A percentile compares a stretch with the other conserved stretches of the same genome.
Conservation (phyloP, 495 filamentous ascomycete genomes). For the Cairneyella variabilis region DNA sequence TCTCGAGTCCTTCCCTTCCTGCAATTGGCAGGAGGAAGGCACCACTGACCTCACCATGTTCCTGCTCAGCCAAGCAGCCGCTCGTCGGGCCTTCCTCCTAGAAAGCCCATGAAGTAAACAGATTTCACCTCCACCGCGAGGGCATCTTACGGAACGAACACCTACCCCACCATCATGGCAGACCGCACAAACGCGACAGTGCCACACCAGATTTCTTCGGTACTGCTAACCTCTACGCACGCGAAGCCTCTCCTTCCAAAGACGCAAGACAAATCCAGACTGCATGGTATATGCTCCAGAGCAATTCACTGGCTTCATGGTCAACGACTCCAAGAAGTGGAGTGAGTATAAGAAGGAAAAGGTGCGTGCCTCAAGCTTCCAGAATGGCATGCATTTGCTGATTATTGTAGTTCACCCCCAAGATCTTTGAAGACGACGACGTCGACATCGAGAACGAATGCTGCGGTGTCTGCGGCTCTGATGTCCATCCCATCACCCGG, state of each 20-base stretch:
- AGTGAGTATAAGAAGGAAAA: constrained; percentile 61
- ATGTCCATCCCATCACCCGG: constrained; percentile 75
- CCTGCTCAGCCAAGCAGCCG: too few species aligned
- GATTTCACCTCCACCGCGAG: too few species aligned
- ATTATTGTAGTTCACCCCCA: constrained; percentile 62
- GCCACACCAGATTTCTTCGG: too few species aligned
- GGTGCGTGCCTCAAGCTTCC: constrained; percentile 31
- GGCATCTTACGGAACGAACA: too few species aligned
- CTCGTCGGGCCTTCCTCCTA: too few species aligned
- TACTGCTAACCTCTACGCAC: too few species aligned
- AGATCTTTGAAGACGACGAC: constrained; percentile 71
- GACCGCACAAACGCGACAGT: too few species aligned
- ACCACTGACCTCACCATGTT: too few species aligned
- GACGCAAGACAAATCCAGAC: constrained; percentile 20
- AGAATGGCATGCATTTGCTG: neutral
- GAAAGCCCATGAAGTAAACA: too few species aligned
- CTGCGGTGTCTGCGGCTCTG: constrained; percentile 70
- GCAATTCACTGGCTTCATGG: constrained; percentile 70
- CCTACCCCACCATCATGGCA: too few species aligned
- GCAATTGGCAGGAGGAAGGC: too few species aligned
- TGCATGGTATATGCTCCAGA: constrained; percentile 46
- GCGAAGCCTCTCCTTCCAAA: constrained; percentile 4
- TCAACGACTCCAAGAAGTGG: constrained; percentile 56
- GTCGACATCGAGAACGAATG: constrained; percentile 69
- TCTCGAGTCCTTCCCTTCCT: too few species aligned